A percentile compares a stretch with the other conserved stretches of the same genome.
Evolutionary conservation across 345 rosid genomes (phyloP).

Genomic region (Mercurialis annua): DNA sequence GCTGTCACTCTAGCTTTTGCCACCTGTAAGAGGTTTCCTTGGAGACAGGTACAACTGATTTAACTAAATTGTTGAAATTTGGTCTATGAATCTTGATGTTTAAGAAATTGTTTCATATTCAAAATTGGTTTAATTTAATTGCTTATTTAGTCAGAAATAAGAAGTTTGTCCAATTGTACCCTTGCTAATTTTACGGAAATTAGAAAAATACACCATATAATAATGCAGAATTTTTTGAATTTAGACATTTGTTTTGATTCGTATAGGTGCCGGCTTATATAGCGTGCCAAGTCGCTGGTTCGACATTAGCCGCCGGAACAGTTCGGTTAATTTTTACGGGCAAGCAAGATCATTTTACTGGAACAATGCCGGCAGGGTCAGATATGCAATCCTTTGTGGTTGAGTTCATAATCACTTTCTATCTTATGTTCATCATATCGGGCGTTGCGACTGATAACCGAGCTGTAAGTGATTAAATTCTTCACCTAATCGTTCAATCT

Average conservation of each 20-base stretch:
- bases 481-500: background rate
- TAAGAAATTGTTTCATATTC: background rate
- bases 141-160: background rate
- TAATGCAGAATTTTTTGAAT: background rate
- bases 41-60: conserved; percentile 50
- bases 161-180: background rate
- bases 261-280: conserved; percentile 75
- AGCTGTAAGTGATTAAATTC: conserved; percentile 59
- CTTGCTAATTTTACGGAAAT: too few species aligned
- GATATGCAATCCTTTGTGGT: conserved; percentile 66
- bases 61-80: background rate
- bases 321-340: conserved; percentile 65
- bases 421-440: conserved; percentile 79
- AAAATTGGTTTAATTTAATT: background rate
- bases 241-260: background rate
- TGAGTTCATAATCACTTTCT: conserved; percentile 94
- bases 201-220: too few species aligned
- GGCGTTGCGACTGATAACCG: conserved; percentile 93
- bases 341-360: conserved; percentile 55
- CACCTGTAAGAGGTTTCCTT: conserved; percentile 70
- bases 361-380: conserved; percentile 74
- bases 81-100: background rate
- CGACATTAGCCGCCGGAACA: conserved; percentile 80
- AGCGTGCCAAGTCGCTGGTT: conserved; percentile 61
- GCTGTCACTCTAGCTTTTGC: conserved; percentile 95